A percentile compares a stretch with the other conserved stretches of the same genome.
Evolutionary conservation across 2,329 filamentous ascomycete species (phyloP).

Genomic region (Fusarium piperis): DNA sequence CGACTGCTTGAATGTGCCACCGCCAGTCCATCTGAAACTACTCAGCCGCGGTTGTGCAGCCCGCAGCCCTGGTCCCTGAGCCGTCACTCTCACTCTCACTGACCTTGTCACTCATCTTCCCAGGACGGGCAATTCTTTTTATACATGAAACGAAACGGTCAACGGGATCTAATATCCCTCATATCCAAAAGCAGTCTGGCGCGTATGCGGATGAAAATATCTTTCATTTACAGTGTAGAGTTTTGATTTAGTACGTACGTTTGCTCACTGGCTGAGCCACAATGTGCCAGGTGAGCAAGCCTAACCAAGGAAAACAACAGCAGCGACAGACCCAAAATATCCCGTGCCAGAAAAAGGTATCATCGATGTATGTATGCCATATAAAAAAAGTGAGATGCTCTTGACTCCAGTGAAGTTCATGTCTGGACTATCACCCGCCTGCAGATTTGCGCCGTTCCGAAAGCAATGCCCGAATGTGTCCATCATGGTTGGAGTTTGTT

Average conservation of each 20-base stretch:
- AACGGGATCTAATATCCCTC: not conserved
- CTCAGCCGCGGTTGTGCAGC: not conserved
- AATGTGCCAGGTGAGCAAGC: conserved; percentile 3
- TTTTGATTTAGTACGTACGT: not conserved
- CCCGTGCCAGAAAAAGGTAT: conserved; percentile 37
- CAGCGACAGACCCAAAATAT: conserved; percentile 13
- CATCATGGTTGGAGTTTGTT: conserved; percentile 28
- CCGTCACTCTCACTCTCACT: not conserved
- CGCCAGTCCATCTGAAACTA: conserved; percentile 2
- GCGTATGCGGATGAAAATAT: conserved; percentile 3
- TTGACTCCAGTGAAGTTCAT: conserved; percentile 37
- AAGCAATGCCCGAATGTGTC: conserved; percentile 26
- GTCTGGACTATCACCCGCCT: conserved; percentile 33
- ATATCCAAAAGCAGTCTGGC: not conserved
- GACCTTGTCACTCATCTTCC: not conserved
- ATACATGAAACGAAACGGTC: not conserved
- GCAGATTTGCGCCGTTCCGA: conserved; percentile 35
- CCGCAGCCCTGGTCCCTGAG: not conserved
- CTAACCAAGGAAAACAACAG: conserved; percentile 16
- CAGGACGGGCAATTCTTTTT: not conserved
- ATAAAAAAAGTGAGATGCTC: conserved; percentile 29
- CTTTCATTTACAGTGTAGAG: conserved; percentile 19
- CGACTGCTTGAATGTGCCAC: not conserved
- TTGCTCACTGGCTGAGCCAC: conserved; percentile 1
- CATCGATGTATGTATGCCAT: conserved; percentile 37